phyloP scores from a whole-genome alignment of 148 eudicot genomes.

The Rhododendron vialii region DNA sequence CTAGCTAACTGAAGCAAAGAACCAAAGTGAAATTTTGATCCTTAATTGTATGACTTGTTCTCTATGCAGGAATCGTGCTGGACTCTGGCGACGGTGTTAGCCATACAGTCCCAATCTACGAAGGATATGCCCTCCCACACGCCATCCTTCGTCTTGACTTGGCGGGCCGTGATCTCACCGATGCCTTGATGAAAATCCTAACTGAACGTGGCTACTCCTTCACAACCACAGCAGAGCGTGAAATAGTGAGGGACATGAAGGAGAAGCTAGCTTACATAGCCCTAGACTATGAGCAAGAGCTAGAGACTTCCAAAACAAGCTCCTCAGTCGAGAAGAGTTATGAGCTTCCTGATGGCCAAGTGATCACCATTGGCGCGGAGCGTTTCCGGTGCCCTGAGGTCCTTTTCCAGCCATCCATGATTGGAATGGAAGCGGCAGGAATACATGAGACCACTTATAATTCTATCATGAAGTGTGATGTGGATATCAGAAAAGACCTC shows the following conservation, averaged over 20 bases:
- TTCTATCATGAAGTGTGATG: slow-evolving; percentile 89
- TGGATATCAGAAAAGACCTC: slow-evolving; percentile 81
- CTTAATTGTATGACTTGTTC: neutral
- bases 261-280: slow-evolving; percentile 47
- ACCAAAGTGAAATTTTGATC: neutral
- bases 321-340: slow-evolving; percentile 46
- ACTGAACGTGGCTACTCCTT: slow-evolving; percentile 86
- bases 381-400: slow-evolving; percentile 50
- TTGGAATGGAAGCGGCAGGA: slow-evolving; percentile 76
- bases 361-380: slow-evolving; percentile 47
- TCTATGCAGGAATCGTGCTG: slow-evolving; percentile 64
- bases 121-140: slow-evolving; percentile 78
- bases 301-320: slow-evolving; percentile 43
- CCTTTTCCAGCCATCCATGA: slow-evolving; percentile 47
- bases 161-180: slow-evolving; percentile 87
- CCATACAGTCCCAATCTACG: slow-evolving; percentile 81
- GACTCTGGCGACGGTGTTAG: slow-evolving; percentile 93
- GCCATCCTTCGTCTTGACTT: slow-evolving; percentile 83
- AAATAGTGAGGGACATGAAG: slow-evolving; percentile 78
- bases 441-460: slow-evolving; percentile 87
- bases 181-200: slow-evolving; percentile 73
- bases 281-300: slow-evolving; percentile 49
- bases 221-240: slow-evolving; percentile 86
- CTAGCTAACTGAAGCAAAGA: neutral
- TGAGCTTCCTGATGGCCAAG: slow-evolving; percentile 48